Base-by-base conservation (phyloP, 176 grass and related monocot genomes). In the Oryza coarctata region DNA sequence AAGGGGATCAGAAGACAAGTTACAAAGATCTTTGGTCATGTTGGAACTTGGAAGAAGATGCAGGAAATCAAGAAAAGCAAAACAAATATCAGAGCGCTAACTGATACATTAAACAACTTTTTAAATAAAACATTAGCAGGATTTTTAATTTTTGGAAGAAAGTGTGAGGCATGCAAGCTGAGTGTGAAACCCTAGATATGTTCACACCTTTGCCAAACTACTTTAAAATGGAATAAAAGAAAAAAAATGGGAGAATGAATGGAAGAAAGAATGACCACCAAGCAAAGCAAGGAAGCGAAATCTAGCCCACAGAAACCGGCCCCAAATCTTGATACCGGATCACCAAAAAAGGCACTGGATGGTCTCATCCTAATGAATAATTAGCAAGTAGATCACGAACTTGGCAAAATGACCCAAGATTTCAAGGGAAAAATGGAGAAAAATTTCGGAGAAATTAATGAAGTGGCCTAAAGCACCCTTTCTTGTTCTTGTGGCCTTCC, bases 401-500 rank as follows among this genome's bases (percentile, higher is more conserved):
- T 57, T 50, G 40, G 3, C 30, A n/a, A 64, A 84, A 30, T 26
- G 13, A 7, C 4, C 26, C 25, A 65, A 12, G 31, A 70, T 82
- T 81, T 77, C 33, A 13, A 73, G 58, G 32, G 2, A 41, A 32
- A 3, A 63, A 49, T 6, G 30, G 35, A 47, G 22, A 60, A 60
- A 23, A 71, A 36, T 52, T 25, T 17, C 13, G 44, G 50, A 40
- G 62, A 82, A 90, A 55, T 32, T 47, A 61, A 9, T 41, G 45
- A 89, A 15, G 5, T 39, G 67, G 22, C 31, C 35, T n/a, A 58
- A 83, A 92, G 82, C 84, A 98, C 96, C 84, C 86, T 93, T 93
- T 93, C 88, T 98, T 93, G 65, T 22, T 63, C 73, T 90, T 96
- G 80, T 92, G 89, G 47, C 44, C 85, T n/a, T 90, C 88, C 7